Conservation (phyloP, 805 yeast species). For the Ogataea paraovalis region DNA sequence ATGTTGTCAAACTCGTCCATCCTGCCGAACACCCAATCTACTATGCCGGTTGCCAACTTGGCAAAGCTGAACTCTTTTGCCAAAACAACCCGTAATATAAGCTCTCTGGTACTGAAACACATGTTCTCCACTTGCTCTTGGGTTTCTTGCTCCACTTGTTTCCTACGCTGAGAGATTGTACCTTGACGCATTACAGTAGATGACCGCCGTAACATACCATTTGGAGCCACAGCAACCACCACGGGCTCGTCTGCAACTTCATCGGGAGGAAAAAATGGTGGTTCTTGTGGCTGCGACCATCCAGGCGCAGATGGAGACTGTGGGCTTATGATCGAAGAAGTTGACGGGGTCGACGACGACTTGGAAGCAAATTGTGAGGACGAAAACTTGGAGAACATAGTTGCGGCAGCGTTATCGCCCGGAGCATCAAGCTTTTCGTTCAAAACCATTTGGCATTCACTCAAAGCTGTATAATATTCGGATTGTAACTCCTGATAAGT, state of each 20-base stretch:
- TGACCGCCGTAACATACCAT: constrained; percentile 8
- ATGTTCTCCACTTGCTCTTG: constrained; percentile 4
- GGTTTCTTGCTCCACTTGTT: constrained; percentile 6
- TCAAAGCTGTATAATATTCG: constrained; percentile 7
- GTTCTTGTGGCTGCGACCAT: neutral
- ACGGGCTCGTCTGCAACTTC: neutral
- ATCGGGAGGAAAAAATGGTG: neutral
- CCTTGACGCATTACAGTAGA: constrained; percentile 18
- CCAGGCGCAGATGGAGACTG: neutral
- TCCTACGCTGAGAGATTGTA: constrained; percentile 9
- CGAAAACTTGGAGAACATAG: neutral
- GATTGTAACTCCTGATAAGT: constrained; percentile 8
- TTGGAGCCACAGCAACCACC: neutral
- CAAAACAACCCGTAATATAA: constrained; percentile 16
- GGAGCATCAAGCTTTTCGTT: constrained; percentile 1
- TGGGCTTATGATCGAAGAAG: neutral
- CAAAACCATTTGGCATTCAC: constrained; percentile 7
- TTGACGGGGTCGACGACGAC: neutral
- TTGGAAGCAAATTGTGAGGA: neutral
- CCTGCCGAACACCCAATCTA: constrained; percentile 9
- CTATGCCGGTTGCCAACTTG: constrained; percentile 2
- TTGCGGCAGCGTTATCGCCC: neutral
- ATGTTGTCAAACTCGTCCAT: constrained; percentile 10
- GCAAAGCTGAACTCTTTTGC: constrained; percentile 10
- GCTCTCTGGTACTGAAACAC: constrained; percentile 10